phyloP scores from a whole-genome alignment of 2,329 filamentous ascomycete species.

The Eutypella sp. region DNA sequence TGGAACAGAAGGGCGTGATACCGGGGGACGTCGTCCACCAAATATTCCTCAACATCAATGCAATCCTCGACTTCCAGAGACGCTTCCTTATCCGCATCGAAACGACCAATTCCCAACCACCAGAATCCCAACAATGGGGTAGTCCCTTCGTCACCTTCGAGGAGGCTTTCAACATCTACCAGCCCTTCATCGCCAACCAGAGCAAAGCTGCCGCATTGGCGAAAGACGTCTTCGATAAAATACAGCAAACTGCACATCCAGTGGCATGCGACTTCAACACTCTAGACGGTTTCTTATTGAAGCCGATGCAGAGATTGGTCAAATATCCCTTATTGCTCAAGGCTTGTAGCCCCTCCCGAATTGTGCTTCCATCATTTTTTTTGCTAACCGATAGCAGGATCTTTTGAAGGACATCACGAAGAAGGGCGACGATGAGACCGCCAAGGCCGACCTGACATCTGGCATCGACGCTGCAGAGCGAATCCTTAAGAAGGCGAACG shows the following conservation, averaged over 20 bases:
- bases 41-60: slow-evolving; percentile 95
- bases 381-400: slow-evolving; percentile 53
- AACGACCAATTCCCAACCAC: slow-evolving; percentile 81
- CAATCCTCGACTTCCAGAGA: slow-evolving; percentile 90
- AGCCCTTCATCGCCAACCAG: slow-evolving; percentile 96
- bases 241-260: slow-evolving; percentile 66
- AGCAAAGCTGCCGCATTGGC: slow-evolving; percentile 84
- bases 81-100: slow-evolving; percentile 94
- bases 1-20: slow-evolving; percentile 83
- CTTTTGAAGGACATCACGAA: slow-evolving; percentile 59
- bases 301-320: slow-evolving; percentile 91
- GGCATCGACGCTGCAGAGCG: slow-evolving; percentile 80
- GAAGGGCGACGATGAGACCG: slow-evolving; percentile 62
- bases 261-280: slow-evolving; percentile 86
- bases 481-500: slow-evolving; percentile 80
- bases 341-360: slow-evolving; percentile 48
- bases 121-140: slow-evolving; percentile 85
- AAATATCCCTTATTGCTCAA: slow-evolving; percentile 91
- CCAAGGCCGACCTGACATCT: slow-evolving; percentile 62
- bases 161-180: slow-evolving; percentile 86
- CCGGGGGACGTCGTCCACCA: slow-evolving; percentile 87
- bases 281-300: slow-evolving; percentile 86
- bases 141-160: slow-evolving; percentile 80
- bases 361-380: neutral
- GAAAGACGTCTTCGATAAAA: slow-evolving; percentile 80